Base-by-base conservation (phyloP, 345 rosid species). In the Murraya koenigii region DNA sequence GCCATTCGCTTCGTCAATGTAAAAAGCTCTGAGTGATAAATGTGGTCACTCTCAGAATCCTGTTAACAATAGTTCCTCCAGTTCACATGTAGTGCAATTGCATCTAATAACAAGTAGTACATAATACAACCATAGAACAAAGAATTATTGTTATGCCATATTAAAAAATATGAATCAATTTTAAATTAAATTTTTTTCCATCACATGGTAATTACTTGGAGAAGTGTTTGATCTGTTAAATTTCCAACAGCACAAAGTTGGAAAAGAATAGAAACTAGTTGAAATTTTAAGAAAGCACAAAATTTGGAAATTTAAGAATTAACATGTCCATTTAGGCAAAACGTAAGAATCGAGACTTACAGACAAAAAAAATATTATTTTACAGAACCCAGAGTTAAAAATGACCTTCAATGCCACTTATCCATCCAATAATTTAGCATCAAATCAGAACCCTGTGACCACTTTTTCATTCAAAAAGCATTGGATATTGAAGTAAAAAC, bases 11-110 rank as follows among this genome's bases (percentile, higher is more conserved):
- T 95, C 3, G 99, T 95, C 83, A 95, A 86, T 20, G 96, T 86
- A 80, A 93, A 93, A 79, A 93, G 93, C 86, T 95, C 99, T 2
- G 99, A 95, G 78, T 93, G 99, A 84, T 95, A 95, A 77, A 95
- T 93, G 86, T 95, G 91, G 75, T 95, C 99, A 87, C 90, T 95
- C 84, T 91, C 98, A 75, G 99, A 88, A 83, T 95, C 99, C 99
- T 95, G 89, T 80, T n/a, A 33, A 79, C 61, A 82, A 66, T 35
- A 65, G 35, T 69, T 52, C 52, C 47, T 9, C 71, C 47, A 77
- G 52, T 71, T 81, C 32, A 70, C 69, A 71, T 26, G 22, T 35
- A 30, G 41, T 35, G 74, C 7, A 68, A 62, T 66, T 56, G 54
- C 26, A 38, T 62, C 61, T 9, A 38, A 76, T 30, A 73, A 32